Percentiles rank a stretch among this genome's conserved stretches.
Conservation (phyloP, 1,284 basidiomycete species). For the Fereydounia khargensis region DNA sequence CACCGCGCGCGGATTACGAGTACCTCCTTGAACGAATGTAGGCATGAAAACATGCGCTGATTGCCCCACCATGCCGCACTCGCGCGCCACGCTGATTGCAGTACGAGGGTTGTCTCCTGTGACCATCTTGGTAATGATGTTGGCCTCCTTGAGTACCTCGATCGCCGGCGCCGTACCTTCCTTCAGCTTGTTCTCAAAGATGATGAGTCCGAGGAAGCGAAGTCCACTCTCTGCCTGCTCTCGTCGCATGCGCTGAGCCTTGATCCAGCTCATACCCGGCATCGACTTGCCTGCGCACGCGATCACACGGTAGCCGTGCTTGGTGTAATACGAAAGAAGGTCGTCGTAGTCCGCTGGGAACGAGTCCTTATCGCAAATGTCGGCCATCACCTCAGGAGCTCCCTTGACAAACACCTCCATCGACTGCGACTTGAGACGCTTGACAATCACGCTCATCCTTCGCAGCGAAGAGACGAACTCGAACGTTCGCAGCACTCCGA, state of each 20-base stretch:
- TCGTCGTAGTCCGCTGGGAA: slow-evolving; percentile 91
- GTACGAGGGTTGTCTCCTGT: slow-evolving; percentile 97
- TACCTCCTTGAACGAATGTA: slow-evolving; percentile 71
- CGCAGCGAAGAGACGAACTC: slow-evolving; percentile 92
- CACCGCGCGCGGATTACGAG: slow-evolving; percentile 66
- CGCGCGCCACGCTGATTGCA: slow-evolving; percentile 92
- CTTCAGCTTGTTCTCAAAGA: slow-evolving; percentile 99
- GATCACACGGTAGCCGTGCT: slow-evolving; percentile 95
- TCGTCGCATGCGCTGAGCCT: slow-evolving; percentile 91
- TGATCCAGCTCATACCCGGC: slow-evolving; percentile 91
- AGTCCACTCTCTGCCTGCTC: slow-evolving; percentile 91
- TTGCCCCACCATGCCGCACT: slow-evolving; percentile 85
- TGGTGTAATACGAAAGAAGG: slow-evolving; percentile 92
- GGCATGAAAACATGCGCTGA: slow-evolving; percentile 91
- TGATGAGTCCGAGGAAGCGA: slow-evolving; percentile 89
- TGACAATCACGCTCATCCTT: slow-evolving; percentile 97
- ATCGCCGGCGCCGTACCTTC: slow-evolving; percentile 89
- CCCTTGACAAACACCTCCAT: slow-evolving; percentile 99
- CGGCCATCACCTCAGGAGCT: slow-evolving; percentile 94
- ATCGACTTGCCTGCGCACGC: slow-evolving; percentile 96
- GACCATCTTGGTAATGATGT: slow-evolving; percentile 94
- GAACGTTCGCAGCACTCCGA: slow-evolving; percentile 89
- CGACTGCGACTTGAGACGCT: slow-evolving; percentile 83
- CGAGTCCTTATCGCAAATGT: slow-evolving; percentile 67
- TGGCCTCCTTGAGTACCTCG: slow-evolving; percentile 79